These are phyloP conservation scores for Nematocida sp. DNA, from an alignment of 371 early-diverging fungal genomes.

Conservation along the genomic window DNA sequence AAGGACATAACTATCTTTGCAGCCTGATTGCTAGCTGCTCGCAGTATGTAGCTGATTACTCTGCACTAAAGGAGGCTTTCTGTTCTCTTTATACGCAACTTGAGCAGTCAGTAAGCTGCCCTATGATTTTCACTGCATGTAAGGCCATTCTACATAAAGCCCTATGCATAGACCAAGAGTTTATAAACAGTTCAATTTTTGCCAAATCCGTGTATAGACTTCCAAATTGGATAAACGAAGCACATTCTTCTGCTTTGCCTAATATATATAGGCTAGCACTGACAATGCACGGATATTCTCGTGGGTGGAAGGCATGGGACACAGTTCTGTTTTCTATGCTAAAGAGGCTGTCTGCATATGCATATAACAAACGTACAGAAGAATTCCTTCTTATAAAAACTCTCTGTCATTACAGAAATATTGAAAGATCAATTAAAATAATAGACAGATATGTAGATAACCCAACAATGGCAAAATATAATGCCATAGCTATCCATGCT, in stretches of 20 bases:
- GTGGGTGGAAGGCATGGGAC: constrained; percentile 20
- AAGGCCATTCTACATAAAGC: not conserved
- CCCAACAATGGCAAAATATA: not conserved
- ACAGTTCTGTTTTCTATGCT: not conserved
- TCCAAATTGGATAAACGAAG: not conserved
- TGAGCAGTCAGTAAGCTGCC: not conserved
- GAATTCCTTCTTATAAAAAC: not conserved
- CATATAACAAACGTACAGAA: not conserved
- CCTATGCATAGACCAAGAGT: not conserved
- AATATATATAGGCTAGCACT: constrained; percentile 7
- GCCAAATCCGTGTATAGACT: not conserved
- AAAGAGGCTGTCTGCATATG: not conserved
- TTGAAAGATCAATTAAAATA: not conserved
- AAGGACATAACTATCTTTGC: not conserved
- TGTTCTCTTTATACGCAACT: not conserved
- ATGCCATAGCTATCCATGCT: not conserved
- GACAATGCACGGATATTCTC: not conserved
- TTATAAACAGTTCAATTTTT: not conserved
- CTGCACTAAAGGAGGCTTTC: not conserved
- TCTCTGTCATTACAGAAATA: not conserved
- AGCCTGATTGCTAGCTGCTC: not conserved
- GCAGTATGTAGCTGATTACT: not conserved
- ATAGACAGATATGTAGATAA: not conserved
- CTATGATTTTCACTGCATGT: not conserved
- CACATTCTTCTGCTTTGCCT: not conserved